These are phyloP conservation scores for Nannochloropsis granulata DNA, from an alignment of 108 stramenopile species.

Conservation along the genomic window DNA sequence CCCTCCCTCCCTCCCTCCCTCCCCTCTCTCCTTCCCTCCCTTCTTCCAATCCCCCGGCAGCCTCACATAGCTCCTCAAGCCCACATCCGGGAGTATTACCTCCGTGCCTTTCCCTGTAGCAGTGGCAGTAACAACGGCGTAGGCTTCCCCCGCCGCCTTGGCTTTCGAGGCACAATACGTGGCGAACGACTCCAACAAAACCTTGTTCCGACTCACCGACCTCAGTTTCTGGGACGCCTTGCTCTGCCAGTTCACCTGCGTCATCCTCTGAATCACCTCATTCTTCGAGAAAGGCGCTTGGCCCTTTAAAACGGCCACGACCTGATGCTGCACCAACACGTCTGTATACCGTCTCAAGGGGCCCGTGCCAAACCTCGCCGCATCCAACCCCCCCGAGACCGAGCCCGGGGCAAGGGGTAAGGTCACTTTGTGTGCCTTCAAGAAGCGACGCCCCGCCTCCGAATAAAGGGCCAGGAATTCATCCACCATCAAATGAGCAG, in stretches of 20 bases:
- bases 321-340: slow-evolving; percentile 20
- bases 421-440: background rate
- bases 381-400: background rate
- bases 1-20: background rate
- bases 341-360: slow-evolving; percentile 17
- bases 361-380: slow-evolving; percentile 13
- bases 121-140: slow-evolving; percentile 4
- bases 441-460: slow-evolving; percentile 3
- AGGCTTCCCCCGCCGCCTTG: slow-evolving; percentile 5
- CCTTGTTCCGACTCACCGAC: background rate
- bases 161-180: slow-evolving; percentile 1
- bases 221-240: background rate
- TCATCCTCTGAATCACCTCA: slow-evolving; percentile 1
- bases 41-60: background rate
- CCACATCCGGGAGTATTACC: slow-evolving; percentile 7
- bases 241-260: background rate
- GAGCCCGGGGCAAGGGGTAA: slow-evolving; percentile 6
- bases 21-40: background rate
- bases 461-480: slow-evolving; percentile 18
- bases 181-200: slow-evolving; percentile 6
- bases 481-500: slow-evolving; percentile 1
- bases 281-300: background rate
- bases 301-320: slow-evolving; percentile 3
- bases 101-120: slow-evolving; percentile 16
- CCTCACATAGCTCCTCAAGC: slow-evolving; percentile 1